A percentile compares a stretch with the other conserved stretches of the same genome.
Evolutionary conservation across 805 yeast species (phyloP).

Genomic region (Sugiyamaella lignohabitans): DNA sequence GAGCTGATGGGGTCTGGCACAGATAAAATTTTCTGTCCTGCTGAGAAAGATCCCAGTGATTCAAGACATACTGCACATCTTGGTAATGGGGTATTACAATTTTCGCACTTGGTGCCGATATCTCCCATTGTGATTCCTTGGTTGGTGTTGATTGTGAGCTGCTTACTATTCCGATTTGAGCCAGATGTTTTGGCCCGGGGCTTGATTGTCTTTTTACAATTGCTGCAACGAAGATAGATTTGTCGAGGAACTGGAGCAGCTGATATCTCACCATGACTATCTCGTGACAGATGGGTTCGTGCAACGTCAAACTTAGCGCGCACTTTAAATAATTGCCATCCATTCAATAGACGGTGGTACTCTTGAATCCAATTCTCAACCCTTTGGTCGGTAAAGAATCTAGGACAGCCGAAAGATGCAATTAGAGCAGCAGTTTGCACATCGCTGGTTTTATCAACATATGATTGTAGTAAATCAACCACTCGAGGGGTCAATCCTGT

Average conservation of each 20-base stretch:
- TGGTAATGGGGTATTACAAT: constrained; percentile 83
- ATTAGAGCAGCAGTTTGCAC: constrained; percentile 87
- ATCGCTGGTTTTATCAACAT: constrained; percentile 82
- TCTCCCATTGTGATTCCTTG: not conserved
- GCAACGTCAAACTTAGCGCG: constrained; percentile 84
- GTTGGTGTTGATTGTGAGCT: constrained; percentile 1
- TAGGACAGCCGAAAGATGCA: constrained; percentile 73
- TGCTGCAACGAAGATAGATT: constrained; percentile 69
- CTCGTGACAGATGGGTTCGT: constrained; percentile 56
- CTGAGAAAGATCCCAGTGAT: constrained; percentile 52
- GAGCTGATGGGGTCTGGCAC: constrained; percentile 1
- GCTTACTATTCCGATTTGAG: not conserved
- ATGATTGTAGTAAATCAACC: constrained; percentile 72
- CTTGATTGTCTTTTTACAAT: constrained; percentile 56
- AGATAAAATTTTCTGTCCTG: constrained; percentile 3
- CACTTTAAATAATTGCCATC: constrained; percentile 72
- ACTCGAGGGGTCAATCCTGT: constrained; percentile 91
- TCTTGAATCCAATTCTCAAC: constrained; percentile 71
- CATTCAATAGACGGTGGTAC: constrained; percentile 60
- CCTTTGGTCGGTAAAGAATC: constrained; percentile 67
- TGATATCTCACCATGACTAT: constrained; percentile 42
- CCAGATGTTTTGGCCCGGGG: too few species aligned
- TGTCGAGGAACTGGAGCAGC: constrained; percentile 59
- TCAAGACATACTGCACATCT: constrained; percentile 84
- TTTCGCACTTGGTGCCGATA: constrained; percentile 48